phyloP scores from a whole-genome alignment of 108 stramenopile genomes.

The Parietichytrium sp. region DNA sequence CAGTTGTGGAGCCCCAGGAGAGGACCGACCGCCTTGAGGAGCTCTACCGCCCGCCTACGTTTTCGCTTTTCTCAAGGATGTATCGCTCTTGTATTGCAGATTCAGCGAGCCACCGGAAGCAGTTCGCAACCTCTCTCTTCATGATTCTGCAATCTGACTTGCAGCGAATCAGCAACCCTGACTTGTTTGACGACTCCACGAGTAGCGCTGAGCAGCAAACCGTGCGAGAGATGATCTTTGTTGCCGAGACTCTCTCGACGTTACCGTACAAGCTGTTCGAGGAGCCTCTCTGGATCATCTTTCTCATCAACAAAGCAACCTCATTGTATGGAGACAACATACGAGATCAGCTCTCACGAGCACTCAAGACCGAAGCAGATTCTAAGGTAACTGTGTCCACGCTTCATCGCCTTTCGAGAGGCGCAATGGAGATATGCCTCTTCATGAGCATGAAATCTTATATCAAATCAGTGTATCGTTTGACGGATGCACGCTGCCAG shows the following conservation, averaged over 20 bases:
- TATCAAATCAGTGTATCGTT: no score
- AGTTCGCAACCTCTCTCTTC: neutral
- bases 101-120: neutral
- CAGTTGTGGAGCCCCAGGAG: neutral
- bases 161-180: no score
- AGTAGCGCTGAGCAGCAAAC: neutral
- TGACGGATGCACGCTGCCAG: no score
- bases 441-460: neutral
- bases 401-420: no score
- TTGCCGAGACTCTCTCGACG: conserved; percentile 14
- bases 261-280: conserved; percentile 18
- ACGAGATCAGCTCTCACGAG: no score
- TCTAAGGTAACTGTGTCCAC: neutral
- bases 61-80: conserved; percentile 6
- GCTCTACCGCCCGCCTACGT: neutral
- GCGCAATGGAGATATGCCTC: no score
- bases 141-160: no score
- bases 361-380: no score
- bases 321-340: conserved; percentile 6
- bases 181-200: neutral
- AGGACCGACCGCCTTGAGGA: neutral
- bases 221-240: neutral
- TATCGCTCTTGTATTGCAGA: neutral
- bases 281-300: neutral
- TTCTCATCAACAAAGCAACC: conserved; percentile 20